Evolutionary conservation across 768 basidiomycete genomes (phyloP).

Genomic region (Harrya chromipes): DNA sequence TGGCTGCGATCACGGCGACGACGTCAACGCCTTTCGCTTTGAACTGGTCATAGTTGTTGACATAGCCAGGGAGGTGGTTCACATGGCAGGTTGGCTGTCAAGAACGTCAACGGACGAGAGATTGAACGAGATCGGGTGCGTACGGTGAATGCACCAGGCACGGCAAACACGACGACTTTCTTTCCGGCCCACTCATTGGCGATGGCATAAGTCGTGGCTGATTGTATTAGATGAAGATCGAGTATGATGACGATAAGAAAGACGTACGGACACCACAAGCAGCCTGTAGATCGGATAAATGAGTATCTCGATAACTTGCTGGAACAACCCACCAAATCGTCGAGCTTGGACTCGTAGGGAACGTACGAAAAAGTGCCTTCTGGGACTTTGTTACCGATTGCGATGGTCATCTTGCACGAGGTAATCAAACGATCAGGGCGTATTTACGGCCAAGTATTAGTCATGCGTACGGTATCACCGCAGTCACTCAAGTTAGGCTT

Average conservation of each 20-base stretch:
- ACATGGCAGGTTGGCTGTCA: constrained; percentile 41
- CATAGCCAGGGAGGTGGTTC: constrained; percentile 45
- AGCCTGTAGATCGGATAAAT: constrained; percentile 32
- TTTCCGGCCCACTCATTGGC: constrained; percentile 72
- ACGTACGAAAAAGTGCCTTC: constrained; percentile 47
- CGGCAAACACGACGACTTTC: constrained; percentile 74
- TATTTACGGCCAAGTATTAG: neutral
- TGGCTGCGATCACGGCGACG: constrained; percentile 54
- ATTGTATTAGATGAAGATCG: neutral
- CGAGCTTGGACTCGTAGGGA: constrained; percentile 60
- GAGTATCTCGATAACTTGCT: constrained; percentile 4
- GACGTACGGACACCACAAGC: constrained; percentile 65
- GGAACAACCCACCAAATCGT: constrained; percentile 46
- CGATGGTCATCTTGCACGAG: constrained; percentile 30
- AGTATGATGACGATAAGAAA: neutral
- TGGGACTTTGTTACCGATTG: constrained; percentile 53
- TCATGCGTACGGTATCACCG: too few relatives aligned
- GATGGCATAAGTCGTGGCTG: constrained; percentile 52
- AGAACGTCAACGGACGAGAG: neutral
- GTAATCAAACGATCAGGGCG: too few relatives aligned
- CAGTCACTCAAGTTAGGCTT: too few relatives aligned
- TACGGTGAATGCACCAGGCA: constrained; percentile 82
- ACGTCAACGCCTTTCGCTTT: constrained; percentile 51
- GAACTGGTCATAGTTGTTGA: constrained; percentile 45
- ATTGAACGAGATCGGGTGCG: constrained; percentile 19